Conservation (phyloP, 2,329 filamentous ascomycete species). For the Diaporthe longicolla region DNA sequence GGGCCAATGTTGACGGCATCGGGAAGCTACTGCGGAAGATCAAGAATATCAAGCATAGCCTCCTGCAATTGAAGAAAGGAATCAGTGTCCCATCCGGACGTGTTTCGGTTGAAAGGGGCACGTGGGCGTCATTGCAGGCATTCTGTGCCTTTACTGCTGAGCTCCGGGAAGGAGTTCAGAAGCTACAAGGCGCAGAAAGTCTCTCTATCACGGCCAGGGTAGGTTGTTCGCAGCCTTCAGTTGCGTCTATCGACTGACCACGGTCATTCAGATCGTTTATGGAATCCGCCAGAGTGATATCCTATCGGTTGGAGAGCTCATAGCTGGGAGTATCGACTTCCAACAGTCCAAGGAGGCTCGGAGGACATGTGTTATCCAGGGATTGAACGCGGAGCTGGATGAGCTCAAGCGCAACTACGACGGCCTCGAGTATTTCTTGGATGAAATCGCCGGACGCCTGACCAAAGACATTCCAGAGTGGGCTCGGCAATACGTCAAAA, state of each 20-base stretch:
- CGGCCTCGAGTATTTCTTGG: slow-evolving; percentile 81
- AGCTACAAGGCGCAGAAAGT: slow-evolving; percentile 67
- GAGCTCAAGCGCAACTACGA: slow-evolving; percentile 82
- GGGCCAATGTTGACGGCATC: slow-evolving; percentile 67
- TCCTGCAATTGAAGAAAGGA: slow-evolving; percentile 83
- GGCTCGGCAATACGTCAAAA: slow-evolving; percentile 68
- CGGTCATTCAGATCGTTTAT: slow-evolving; percentile 64
- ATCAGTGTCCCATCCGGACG: slow-evolving; percentile 67
- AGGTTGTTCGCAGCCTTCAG: slow-evolving; percentile 38
- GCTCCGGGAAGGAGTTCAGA: slow-evolving; percentile 74
- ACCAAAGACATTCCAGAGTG: slow-evolving; percentile 73
- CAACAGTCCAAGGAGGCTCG: slow-evolving; percentile 79
- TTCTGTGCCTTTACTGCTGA: slow-evolving; percentile 82
- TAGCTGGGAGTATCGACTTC: slow-evolving; percentile 85
- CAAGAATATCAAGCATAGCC: slow-evolving; percentile 79
- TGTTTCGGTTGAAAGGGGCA: slow-evolving; percentile 72
- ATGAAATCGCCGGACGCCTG: slow-evolving; percentile 75
- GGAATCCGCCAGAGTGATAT: slow-evolving; percentile 72
- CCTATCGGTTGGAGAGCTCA: slow-evolving; percentile 76
- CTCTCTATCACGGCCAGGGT: slow-evolving; percentile 70
- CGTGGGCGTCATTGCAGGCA: slow-evolving; percentile 79
- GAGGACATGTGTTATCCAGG: slow-evolving; percentile 79
- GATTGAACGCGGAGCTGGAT: slow-evolving; percentile 83
- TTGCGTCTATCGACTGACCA: slow-evolving; percentile 22
- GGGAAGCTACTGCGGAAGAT: slow-evolving; percentile 76